Percentiles rank a stretch among this genome's conserved stretches.
These are phyloP conservation scores for Sporobolomyces phaffii DNA, from an alignment of 768 basidiomycete genomes.

Conservation along the genomic window DNA sequence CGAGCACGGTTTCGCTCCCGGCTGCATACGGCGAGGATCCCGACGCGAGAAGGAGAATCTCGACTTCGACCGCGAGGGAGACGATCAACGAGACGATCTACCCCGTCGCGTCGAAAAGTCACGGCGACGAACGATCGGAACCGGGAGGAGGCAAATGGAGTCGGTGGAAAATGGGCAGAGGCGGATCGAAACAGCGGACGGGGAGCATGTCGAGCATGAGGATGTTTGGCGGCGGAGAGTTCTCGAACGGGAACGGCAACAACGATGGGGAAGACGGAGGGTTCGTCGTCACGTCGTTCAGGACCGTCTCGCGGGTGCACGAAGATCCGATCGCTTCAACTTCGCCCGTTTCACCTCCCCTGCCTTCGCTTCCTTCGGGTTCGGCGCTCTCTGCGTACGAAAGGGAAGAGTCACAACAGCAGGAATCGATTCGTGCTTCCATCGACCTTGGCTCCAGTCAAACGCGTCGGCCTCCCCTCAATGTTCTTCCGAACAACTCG, in stretches of 20 bases:
- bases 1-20: background rate
- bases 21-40: background rate
- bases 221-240: background rate
- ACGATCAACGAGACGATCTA: background rate
- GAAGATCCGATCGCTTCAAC: constrained; percentile 23
- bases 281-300: constrained; percentile 36
- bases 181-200: constrained; percentile 4
- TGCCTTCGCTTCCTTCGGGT: background rate
- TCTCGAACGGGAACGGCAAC: background rate
- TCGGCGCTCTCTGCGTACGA: background rate
- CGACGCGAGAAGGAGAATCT: constrained; percentile 7
- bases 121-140: background rate
- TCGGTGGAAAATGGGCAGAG: constrained; percentile 18
- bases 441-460: constrained; percentile 3
- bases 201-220: constrained; percentile 19
- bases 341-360: background rate
- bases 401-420: background rate
- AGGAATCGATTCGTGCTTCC: constrained; percentile 23
- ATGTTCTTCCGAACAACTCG: background rate
- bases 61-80: constrained; percentile 12
- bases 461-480: constrained; percentile 28
- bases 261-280: constrained; percentile 17
- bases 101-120: background rate
- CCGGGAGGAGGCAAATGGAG: constrained; percentile 23
- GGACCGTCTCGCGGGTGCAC: constrained; percentile 33